These are phyloP conservation scores for Dissophora ornata DNA, from an alignment of 192 early-diverging fungal species.

Conservation along the genomic window DNA sequence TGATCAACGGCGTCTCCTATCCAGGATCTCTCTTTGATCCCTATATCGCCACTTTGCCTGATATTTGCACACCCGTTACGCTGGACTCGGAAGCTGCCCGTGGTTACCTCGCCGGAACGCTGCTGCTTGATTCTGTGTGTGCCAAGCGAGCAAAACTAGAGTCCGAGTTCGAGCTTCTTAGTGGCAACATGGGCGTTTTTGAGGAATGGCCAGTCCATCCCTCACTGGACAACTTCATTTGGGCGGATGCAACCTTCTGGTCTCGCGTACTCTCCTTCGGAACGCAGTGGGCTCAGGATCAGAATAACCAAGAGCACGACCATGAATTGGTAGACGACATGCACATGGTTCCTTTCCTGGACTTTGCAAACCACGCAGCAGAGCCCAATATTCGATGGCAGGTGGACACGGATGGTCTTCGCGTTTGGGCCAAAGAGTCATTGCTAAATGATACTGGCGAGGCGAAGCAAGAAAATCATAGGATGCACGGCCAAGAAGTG, in stretches of 20 bases:
- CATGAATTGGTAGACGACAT: slow-evolving; percentile 45
- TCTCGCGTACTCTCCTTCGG: slow-evolving; percentile 70
- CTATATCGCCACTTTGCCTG: slow-evolving; percentile 71
- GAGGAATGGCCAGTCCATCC: slow-evolving; percentile 57
- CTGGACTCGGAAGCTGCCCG: slow-evolving; percentile 38
- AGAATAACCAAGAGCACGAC: not conserved
- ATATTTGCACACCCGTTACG: slow-evolving; percentile 51
- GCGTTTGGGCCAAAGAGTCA: slow-evolving; percentile 24
- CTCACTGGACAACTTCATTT: slow-evolving; percentile 51
- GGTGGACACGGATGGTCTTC: slow-evolving; percentile 49
- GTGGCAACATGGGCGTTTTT: slow-evolving; percentile 44
- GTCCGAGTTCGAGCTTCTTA: slow-evolving; percentile 58
- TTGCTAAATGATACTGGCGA: slow-evolving; percentile 31
- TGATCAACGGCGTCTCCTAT: no score
- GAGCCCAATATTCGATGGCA: slow-evolving; percentile 69
- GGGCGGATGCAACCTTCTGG: slow-evolving; percentile 81
- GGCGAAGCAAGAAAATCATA: slow-evolving; percentile 2
- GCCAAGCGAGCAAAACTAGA: slow-evolving; percentile 63
- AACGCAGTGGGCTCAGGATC: slow-evolving; percentile 38
- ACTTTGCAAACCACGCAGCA: slow-evolving; percentile 77
- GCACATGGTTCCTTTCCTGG: slow-evolving; percentile 74
- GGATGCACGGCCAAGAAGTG: slow-evolving; percentile 56
- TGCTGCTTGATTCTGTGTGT: slow-evolving; percentile 58
- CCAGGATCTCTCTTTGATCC: slow-evolving; percentile 50
- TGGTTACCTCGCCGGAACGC: slow-evolving; percentile 64